These are phyloP conservation scores for Rosa chinensis DNA, from an alignment of 306 rosid genomes.

Conservation along the genomic window DNA sequence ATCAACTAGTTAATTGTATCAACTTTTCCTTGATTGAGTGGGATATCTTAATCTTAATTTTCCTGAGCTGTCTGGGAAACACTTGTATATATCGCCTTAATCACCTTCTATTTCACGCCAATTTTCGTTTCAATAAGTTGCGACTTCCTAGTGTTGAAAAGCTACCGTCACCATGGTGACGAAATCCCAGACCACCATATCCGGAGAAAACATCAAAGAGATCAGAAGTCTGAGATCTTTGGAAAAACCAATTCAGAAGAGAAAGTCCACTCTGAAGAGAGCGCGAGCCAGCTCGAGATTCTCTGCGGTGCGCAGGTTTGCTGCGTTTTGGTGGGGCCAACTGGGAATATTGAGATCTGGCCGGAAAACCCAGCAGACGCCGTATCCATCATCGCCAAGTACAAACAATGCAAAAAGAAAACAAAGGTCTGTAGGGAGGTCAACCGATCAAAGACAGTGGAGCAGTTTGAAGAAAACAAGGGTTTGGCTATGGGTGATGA, in stretches of 20 bases:
- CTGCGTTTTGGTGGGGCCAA: not conserved
- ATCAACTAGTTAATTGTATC: too few species aligned
- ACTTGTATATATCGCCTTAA: not conserved
- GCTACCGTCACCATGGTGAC: not conserved
- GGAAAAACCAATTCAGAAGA: not conserved
- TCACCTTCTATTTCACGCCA: not conserved
- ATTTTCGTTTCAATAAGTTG: not conserved
- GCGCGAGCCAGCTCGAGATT: not conserved
- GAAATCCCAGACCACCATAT: not conserved
- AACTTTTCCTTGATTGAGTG: not conserved
- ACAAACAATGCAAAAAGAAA: constrained; percentile 10
- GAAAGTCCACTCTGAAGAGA: constrained; percentile 2
- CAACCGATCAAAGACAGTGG: not conserved
- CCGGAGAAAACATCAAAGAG: not conserved
- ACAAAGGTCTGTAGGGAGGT: not conserved
- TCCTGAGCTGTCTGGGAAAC: not conserved
- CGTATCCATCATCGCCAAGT: constrained; percentile 2
- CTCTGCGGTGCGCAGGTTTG: constrained; percentile 1
- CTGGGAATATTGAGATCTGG: constrained; percentile 7
- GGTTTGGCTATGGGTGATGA: not conserved
- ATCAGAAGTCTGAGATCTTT: not conserved
- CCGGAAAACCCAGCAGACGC: constrained; percentile 12
- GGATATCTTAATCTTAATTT: not conserved
- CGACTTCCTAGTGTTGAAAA: not conserved
- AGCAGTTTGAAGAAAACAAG: not conserved